phyloP scores from a whole-genome alignment of 2,329 filamentous ascomycete genomes.

The Apiospora aurea region DNA sequence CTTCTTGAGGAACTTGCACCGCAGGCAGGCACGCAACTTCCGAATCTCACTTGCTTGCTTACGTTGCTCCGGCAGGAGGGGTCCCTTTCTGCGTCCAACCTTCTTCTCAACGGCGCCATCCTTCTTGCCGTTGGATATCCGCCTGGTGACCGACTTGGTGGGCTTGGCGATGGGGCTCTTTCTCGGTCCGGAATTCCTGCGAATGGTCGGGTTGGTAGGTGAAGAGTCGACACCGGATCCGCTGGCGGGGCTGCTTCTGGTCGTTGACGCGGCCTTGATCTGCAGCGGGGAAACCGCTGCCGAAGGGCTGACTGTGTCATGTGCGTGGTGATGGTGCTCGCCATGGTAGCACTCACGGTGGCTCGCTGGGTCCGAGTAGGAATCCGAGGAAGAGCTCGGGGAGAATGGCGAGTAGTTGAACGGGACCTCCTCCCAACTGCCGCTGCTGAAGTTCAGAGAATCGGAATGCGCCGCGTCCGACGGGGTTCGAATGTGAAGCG shows the following conservation, averaged over 20 bases:
- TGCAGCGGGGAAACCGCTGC: conserved; percentile 72
- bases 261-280: conserved; percentile 67
- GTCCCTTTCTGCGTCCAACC: conserved; percentile 87
- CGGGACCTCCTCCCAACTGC: conserved; percentile 81
- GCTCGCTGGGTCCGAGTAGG: conserved; percentile 65
- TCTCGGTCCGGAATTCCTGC: conserved; percentile 73
- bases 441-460: conserved; percentile 68
- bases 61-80: conserved; percentile 89
- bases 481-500: conserved; percentile 84
- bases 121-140: conserved; percentile 78
- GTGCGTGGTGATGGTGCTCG: conserved; percentile 58
- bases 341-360: conserved; percentile 70
- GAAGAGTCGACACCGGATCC: conserved; percentile 67
- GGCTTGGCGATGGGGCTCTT: conserved; percentile 84
- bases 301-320: conserved; percentile 70
- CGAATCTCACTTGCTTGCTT: conserved; percentile 97
- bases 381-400: conserved; percentile 72
- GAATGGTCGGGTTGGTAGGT: conserved; percentile 65
- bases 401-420: conserved; percentile 84
- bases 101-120: conserved; percentile 85
- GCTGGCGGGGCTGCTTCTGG: conserved; percentile 66
- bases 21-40: conserved; percentile 90
- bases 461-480: conserved; percentile 86
- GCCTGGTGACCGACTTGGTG: conserved; percentile 84
- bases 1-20: conserved; percentile 99